Evolutionary conservation across 2,329 filamentous ascomycete genomes (phyloP), one percentile per base, ranked within the genome.

Genomic region (Talaromyces sp.): DNA sequence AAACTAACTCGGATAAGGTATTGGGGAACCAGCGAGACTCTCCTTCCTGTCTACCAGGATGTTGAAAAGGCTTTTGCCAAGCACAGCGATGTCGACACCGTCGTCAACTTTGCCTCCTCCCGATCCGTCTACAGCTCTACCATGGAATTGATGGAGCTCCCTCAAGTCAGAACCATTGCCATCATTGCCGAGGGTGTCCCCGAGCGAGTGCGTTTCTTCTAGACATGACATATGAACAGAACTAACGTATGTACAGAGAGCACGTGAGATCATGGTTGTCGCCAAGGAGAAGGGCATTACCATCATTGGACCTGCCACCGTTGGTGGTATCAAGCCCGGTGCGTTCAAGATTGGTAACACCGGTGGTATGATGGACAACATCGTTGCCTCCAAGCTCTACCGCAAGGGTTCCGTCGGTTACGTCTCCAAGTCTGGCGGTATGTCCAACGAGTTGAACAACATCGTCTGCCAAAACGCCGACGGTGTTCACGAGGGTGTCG

Each of bases 341-440:
- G 92, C 91, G 80, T 99, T 94, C 91, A 99, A 98, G 89, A 99
- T 99, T 71, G 95, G 95, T 80, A 99, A 99, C 88, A 99, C 95
- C 75, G 95, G 95, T 88, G 95, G 95, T 82, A 99, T 99, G 95
- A 99, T 99, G 95, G 95, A 99, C 88, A 99, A 99, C 88, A 99
- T 99, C 76, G 95, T 99, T 70, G 93, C 95, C 73, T 98, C 95
- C 80, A 99, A 99, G 89, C 92, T 99, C 68, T 99, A 99, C 89
- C 94, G 95, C 83, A 95, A 95, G 84, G 95, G 95, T 75, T 98
- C 95, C 73, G 93, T 99, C 72, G 95, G 92, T 75, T 99, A 99
- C 82, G 95, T 99, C 82, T 98, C 94, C 87, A 99, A 99, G 88
- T 99, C 95, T 67, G 95, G 95, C 79, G 95, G 95, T 84, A 99